phyloP scores from a whole-genome alignment of 768 basidiomycete species.

The Phylloporus sp. region DNA sequence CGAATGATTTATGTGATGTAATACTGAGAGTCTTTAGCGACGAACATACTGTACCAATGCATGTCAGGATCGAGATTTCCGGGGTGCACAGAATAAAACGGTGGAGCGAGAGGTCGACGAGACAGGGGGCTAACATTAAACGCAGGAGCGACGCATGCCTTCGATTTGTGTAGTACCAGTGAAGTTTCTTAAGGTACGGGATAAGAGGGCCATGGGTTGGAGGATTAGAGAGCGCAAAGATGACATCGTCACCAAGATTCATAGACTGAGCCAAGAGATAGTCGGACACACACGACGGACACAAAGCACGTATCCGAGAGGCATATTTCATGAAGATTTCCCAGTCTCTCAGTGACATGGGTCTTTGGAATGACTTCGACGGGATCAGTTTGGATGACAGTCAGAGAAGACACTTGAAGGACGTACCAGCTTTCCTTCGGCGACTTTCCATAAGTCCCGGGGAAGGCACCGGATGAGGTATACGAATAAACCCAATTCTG shows the following conservation, averaged over 20 bases:
- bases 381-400: constrained; percentile 6
- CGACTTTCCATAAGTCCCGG: constrained; percentile 24
- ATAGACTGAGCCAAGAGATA: neutral
- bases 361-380: constrained; percentile 19
- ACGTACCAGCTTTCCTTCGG: constrained; percentile 12
- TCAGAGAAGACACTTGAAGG: neutral
- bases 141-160: constrained; percentile 18
- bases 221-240: constrained; percentile 24
- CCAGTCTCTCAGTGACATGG: constrained; percentile 29
- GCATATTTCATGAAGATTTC: constrained; percentile 26
- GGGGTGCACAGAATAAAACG: constrained; percentile 8
- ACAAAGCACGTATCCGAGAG: constrained; percentile 16
- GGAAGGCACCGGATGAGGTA: constrained; percentile 25
- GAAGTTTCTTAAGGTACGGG: constrained; percentile 19
- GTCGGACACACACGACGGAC: neutral
- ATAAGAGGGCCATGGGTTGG: constrained; percentile 19
- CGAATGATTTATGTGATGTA: neutral
- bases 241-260: constrained; percentile 17
- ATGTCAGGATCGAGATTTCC: constrained; percentile 18
- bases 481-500: constrained; percentile 15
- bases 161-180: constrained; percentile 15
- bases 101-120: constrained; percentile 13
- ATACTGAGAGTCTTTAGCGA: constrained; percentile 15
- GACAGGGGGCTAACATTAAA: constrained; percentile 20
- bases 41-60: constrained; percentile 19